Base-by-base conservation (phyloP, 176 grass and related monocot genomes). In the Saccharum spontaneum region DNA sequence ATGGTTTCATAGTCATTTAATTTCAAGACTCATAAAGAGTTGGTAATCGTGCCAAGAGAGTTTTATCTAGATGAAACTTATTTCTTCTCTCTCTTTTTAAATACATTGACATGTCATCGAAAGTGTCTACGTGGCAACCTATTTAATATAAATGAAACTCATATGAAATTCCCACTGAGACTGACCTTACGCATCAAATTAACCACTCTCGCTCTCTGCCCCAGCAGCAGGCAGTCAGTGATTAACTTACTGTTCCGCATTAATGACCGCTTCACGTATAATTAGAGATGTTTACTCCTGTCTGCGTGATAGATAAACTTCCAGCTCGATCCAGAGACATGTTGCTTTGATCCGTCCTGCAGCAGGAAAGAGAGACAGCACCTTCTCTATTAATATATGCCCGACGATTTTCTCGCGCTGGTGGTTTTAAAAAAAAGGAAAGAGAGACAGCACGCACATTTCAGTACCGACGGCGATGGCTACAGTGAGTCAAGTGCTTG, bases 381-480 rank as follows among this genome's bases (percentile, higher is more conserved):
- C 78, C 34, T 36, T 36, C 34, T 36, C 34, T 36, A 36, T 36
- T 36, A 36, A 36, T 36, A 36, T 36, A 36, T 36, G 34, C 34
- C 34, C 34, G 34, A 3, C 34, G 34, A 36, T 36, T 36, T 36
- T 36, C 3, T 36, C 34, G 34, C 34, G 34, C 34, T 4, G 34
- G 34, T 36, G 34, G 34, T 36, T 36, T 36, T 4, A 36, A 36
- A 36, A 36, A 36, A 36, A 36, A 3, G 41, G 43, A 30, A 74
- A 20, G 31, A 40, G 55, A 46, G 68, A 86, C 77, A 86, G 9
- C 68, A 64, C 78, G 69, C 57, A 80, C 57, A 65, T 80, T 38
- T 60, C 54, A 74, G 77, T 41, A 72, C 84, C 33, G 54, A 22
- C 54, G 52, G 7, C 17, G 52, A 6, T 45, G 59, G 33, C 62